These are phyloP conservation scores for Spatholobus suberectus DNA, from an alignment of 306 rosid species.

Conservation along the genomic window DNA sequence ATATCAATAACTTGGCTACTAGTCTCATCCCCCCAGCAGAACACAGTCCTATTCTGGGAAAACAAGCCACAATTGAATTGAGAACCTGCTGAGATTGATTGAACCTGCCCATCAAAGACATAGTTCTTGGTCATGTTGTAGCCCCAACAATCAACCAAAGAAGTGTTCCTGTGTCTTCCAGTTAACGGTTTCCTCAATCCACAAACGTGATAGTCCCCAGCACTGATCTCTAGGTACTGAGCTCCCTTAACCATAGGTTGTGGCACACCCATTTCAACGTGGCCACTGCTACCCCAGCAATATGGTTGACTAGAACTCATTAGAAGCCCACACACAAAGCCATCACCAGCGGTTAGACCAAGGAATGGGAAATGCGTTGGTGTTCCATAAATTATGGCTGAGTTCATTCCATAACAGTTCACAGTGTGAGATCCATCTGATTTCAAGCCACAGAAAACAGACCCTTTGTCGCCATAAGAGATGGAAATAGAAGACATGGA, in stretches of 20 bases:
- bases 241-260: slow-evolving; percentile 76
- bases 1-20: not conserved
- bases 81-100: slow-evolving; percentile 2
- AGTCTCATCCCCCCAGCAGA: slow-evolving; percentile 15
- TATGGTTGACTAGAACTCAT: slow-evolving; percentile 81
- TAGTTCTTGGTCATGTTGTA: slow-evolving; percentile 17
- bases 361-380: slow-evolving; percentile 68
- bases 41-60: slow-evolving; percentile 15
- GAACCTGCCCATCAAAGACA: slow-evolving; percentile 12
- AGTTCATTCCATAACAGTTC: slow-evolving; percentile 79
- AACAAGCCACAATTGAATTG: slow-evolving; percentile 16
- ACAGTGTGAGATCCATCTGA: slow-evolving; percentile 92
- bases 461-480: slow-evolving; percentile 89
- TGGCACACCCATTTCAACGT: slow-evolving; percentile 87
- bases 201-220: slow-evolving; percentile 93
- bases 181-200: slow-evolving; percentile 40
- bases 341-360: slow-evolving; percentile 90
- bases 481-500: slow-evolving; percentile 91
- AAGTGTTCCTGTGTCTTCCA: not conserved
- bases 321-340: slow-evolving; percentile 92
- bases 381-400: slow-evolving; percentile 77
- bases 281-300: slow-evolving; percentile 90
- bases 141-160: slow-evolving; percentile 20
- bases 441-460: slow-evolving; percentile 77
- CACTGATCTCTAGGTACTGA: slow-evolving; percentile 82